Evolutionary conservation across 805 yeast species (phyloP).

Genomic region (Tetrapisispora nanseiensis): DNA sequence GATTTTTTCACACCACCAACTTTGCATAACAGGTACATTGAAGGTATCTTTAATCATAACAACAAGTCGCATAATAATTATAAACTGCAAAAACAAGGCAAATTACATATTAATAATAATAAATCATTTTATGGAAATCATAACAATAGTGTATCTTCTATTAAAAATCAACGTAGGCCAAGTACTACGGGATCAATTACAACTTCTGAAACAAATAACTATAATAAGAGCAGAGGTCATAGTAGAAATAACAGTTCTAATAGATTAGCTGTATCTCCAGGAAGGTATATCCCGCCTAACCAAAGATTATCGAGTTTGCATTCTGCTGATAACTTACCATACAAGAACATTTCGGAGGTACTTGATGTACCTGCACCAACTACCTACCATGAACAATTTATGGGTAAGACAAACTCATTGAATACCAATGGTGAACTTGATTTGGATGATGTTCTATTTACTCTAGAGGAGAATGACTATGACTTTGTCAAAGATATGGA

Average conservation of each 20-base stretch:
- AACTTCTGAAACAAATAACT: constrained; percentile 7
- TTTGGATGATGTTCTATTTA: constrained; percentile 27
- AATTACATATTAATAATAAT: background rate
- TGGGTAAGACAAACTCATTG: constrained; percentile 3
- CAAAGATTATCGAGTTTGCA: constrained; percentile 6
- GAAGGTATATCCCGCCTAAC: constrained; percentile 49
- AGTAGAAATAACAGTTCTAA: constrained; percentile 4
- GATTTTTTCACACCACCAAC: constrained; percentile 76
- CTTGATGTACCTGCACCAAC: constrained; percentile 7
- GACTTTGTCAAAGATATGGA: constrained; percentile 23
- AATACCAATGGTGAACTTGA: constrained; percentile 16
- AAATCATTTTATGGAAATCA: background rate
- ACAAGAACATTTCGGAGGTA: constrained; percentile 21
- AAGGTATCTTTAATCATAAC: constrained; percentile 40
- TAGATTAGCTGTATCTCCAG: constrained; percentile 29
- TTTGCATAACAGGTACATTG: constrained; percentile 61
- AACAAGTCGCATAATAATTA: constrained; percentile 8
- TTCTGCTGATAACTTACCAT: constrained; percentile 10
- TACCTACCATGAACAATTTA: constrained; percentile 17
- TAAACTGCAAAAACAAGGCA: constrained; percentile 14
- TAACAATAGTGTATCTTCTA: constrained; percentile 3
- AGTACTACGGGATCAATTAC: constrained; percentile 18
- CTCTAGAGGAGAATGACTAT: constrained; percentile 29
- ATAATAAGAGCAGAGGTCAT: background rate
- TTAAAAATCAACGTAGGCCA: constrained; percentile 15